Evolutionary conservation across 2,329 filamentous ascomycete species (phyloP).

Genomic region (Botrytis tulipae): DNA sequence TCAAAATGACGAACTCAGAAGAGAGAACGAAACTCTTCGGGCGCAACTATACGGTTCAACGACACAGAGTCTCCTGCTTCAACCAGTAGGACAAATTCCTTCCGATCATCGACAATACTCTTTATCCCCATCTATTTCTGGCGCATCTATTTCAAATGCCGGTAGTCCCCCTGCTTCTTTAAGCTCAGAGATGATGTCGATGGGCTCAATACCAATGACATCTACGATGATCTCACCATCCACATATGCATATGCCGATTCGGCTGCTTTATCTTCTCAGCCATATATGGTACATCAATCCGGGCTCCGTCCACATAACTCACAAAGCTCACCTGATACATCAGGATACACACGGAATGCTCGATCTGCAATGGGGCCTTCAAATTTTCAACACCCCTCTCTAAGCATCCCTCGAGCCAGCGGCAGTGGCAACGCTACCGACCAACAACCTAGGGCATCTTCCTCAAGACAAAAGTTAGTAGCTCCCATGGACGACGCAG

Average conservation of each 20-base stretch:
- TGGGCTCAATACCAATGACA: slow-evolving; percentile 37
- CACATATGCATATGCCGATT: slow-evolving; percentile 37
- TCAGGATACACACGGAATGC: slow-evolving; percentile 39
- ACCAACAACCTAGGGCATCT: slow-evolving; percentile 27
- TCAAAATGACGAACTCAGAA: slow-evolving; percentile 42
- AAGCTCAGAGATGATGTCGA: slow-evolving; percentile 37
- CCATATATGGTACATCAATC: slow-evolving; percentile 41
- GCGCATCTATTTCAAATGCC: slow-evolving; percentile 36
- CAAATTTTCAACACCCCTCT: slow-evolving; percentile 36
- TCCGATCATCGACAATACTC: slow-evolving; percentile 37
- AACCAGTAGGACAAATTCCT: slow-evolving; percentile 25
- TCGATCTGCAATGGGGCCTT: slow-evolving; percentile 38
- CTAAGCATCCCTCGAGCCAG: slow-evolving; percentile 34
- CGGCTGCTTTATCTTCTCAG: slow-evolving; percentile 36
- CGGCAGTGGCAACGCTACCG: slow-evolving; percentile 26
- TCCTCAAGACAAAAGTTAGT: slow-evolving; percentile 29
- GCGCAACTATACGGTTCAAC: slow-evolving; percentile 40
- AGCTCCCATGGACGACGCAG: slow-evolving; percentile 16
- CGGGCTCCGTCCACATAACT: slow-evolving; percentile 38
- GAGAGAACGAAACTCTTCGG: slow-evolving; percentile 43
- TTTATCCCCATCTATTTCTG: slow-evolving; percentile 38
- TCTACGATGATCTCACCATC: slow-evolving; percentile 36
- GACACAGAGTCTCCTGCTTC: slow-evolving; percentile 33
- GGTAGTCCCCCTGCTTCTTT: slow-evolving; percentile 37
- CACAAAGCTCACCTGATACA: slow-evolving; percentile 41